Base-by-base conservation (phyloP, 1,284 basidiomycete species). In the Stereum hirsutum region DNA sequence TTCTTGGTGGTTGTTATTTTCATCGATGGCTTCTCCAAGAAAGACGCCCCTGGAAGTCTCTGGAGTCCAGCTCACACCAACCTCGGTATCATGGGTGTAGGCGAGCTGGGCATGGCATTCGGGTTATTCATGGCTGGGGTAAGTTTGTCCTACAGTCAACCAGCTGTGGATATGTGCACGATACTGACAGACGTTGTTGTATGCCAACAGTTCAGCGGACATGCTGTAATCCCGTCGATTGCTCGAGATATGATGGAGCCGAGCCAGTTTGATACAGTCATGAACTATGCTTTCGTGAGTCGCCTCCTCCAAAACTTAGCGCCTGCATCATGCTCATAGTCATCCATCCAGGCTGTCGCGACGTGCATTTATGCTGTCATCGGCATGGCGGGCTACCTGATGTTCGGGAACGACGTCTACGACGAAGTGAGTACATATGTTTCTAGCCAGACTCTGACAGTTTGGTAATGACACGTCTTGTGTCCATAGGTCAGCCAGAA, bases 101-200 rank as follows among this genome's bases (percentile, higher is more conserved):
- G 58, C 59, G 78, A 81, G 48, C 60, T 97, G 10, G 84, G 85
- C 2, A 55, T 89, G 26, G 77, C 86, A 8, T 86, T 93, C 57
- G 94, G 94, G 2, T 68, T 98, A 44, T 83, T 97, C 58, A 92
- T 98, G 84, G 90, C 90, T n/a, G 93, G 94, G 17, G 87, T 89
- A 57, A 57, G 80, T 27, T 48, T 12, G 21, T 34, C 24, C 31
- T 33, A 32, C 26, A 31, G 11, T 46, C 12, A 7, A 24, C 17
- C 14, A 37, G 5, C 10, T 7, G 6, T 2, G 10, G 27, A 14
- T 25, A 37, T 6, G 21, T 39, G 30, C 15, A n/a, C n/a, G n/a
- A n/a, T n/a, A n/a, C n/a, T n/a, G n/a, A n/a, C n/a, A n/a, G n/a
- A n/a, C n/a, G n/a, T n/a, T n/a, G 21, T 39, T n/a, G 33, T 44